Evolutionary conservation across 495 filamentous ascomycete genomes (phyloP).

Genomic region (Neurospora sp.): DNA sequence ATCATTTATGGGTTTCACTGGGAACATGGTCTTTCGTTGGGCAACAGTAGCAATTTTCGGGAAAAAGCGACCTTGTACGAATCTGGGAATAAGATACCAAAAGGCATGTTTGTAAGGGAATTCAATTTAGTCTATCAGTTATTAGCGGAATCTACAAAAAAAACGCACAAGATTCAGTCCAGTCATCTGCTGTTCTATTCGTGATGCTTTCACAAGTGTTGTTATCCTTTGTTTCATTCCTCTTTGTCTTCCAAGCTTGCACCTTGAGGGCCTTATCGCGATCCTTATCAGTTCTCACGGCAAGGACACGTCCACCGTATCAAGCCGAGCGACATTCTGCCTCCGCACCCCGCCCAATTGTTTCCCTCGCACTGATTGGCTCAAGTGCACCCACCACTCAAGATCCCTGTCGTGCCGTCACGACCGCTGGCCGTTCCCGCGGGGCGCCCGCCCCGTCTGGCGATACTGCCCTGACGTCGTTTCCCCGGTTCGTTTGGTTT

Average conservation of each 20-base stretch:
- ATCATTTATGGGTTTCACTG: not conserved
- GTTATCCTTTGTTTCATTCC: not conserved
- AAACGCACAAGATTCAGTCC: not conserved
- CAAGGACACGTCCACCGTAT: not conserved
- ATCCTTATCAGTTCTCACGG: not conserved
- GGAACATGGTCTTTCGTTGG: not conserved
- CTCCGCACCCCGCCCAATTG: not conserved
- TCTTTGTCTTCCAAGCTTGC: not conserved
- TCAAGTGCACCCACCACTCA: not conserved
- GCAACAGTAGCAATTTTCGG: constrained; percentile 7
- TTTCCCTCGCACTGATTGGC: not conserved
- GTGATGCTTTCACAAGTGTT: not conserved
- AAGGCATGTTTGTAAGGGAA: constrained; percentile 1
- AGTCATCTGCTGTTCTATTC: not conserved
- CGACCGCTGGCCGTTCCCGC: not conserved
- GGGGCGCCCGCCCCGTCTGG: not conserved
- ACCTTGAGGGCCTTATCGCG: not conserved
- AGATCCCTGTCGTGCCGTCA: not conserved
- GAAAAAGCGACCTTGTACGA: constrained; percentile 3
- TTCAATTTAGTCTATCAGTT: not conserved
- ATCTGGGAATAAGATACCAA: constrained; percentile 23
- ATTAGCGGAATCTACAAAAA: not conserved
- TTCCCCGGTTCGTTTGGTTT: not conserved
- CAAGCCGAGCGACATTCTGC: not conserved
- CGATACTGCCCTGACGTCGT: not conserved